phyloP scores from a whole-genome alignment of 495 filamentous ascomycete species.

The Xylaria nigripes region DNA sequence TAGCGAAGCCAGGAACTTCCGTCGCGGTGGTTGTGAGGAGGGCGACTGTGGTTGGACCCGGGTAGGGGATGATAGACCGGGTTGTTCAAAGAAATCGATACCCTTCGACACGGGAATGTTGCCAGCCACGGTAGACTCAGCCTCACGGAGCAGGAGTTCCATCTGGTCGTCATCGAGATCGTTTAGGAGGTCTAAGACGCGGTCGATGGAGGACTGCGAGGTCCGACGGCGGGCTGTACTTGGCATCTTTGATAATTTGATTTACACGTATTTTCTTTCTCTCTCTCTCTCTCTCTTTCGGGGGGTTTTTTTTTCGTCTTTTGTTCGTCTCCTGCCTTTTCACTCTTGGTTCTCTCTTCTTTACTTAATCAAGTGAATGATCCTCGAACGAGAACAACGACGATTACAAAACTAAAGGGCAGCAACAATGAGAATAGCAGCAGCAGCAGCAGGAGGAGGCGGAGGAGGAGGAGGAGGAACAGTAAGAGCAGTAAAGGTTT shows the following conservation, averaged over 20 bases:
- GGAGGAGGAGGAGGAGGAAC: too few relatives aligned
- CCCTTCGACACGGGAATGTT: conserved; percentile 31
- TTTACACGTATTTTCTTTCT: too few relatives aligned
- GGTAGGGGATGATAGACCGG: background rate
- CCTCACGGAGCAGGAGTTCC: conserved; percentile 27
- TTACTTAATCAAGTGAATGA: too few relatives aligned
- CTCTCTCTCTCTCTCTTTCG: too few relatives aligned
- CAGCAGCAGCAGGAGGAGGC: too few relatives aligned
- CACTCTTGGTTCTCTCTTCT: background rate
- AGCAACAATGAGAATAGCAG: too few relatives aligned
- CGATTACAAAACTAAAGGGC: too few relatives aligned
- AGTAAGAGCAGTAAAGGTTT: background rate
- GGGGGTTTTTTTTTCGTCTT: too few relatives aligned
- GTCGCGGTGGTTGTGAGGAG: conserved; percentile 9
- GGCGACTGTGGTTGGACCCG: background rate
- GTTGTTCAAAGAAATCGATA: conserved; percentile 28
- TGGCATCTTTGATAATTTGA: conserved; percentile 27
- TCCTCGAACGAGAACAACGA: too few relatives aligned
- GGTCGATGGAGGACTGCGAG: conserved; percentile 33
- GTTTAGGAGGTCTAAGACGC: conserved; percentile 31
- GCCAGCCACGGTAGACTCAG: conserved; percentile 32
- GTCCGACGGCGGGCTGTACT: conserved; percentile 25
- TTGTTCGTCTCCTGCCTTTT: background rate
- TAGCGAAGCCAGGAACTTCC: conserved; percentile 18
- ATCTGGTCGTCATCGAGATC: conserved; percentile 31